Base-by-base conservation (phyloP, 768 basidiomycete genomes). In the Collybiopsis luxurians region DNA sequence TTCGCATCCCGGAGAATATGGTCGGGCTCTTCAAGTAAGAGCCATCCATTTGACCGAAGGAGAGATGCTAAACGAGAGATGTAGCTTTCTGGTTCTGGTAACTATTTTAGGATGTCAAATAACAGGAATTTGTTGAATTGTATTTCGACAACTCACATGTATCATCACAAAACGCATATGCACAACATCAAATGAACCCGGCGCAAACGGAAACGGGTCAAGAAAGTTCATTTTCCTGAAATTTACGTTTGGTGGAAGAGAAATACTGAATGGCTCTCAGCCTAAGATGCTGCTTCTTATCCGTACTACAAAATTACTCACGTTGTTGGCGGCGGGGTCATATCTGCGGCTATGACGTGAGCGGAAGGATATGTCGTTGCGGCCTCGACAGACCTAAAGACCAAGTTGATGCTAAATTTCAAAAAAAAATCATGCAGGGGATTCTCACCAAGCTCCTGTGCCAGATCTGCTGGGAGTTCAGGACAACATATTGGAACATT, bases 91-190 rank as follows among this genome's bases (percentile, higher is more conserved):
- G 50, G 50, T 11, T 51, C 23, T 36, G 50, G 50, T 36, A 51
- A 34, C 50, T n/a, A n/a, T n/a, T n/a, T n/a, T n/a, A n/a, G n/a
- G n/a, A n/a, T n/a, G n/a, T n/a, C n/a, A n/a, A n/a, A n/a, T n/a
- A n/a, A n/a, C n/a, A n/a, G n/a, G n/a, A n/a, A n/a, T n/a, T n/a
- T n/a, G n/a, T n/a, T n/a, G n/a, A n/a, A n/a, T n/a, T 31, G 21
- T 10, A 24, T 9, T 7, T 9, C 7, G 9, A 7, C 36, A 13
- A 49, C 48, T 11, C 12, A 39, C 50, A 51, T 51, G 50, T 23
- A 51, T 51, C 36, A 51, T 26, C 24, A 51, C 50, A 39, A 51
- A 51, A 19, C 50, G 50, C 50, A 51, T 51, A 26, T 51, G 50
- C 12, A 51, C 50, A 39, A 51, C 50, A 15, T 51, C 50, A 26